Percentiles rank a stretch among this genome's conserved stretches.
These are phyloP conservation scores for Forsythia viridissima DNA, from an alignment of 257 asterid species.

Conservation along the genomic window DNA sequence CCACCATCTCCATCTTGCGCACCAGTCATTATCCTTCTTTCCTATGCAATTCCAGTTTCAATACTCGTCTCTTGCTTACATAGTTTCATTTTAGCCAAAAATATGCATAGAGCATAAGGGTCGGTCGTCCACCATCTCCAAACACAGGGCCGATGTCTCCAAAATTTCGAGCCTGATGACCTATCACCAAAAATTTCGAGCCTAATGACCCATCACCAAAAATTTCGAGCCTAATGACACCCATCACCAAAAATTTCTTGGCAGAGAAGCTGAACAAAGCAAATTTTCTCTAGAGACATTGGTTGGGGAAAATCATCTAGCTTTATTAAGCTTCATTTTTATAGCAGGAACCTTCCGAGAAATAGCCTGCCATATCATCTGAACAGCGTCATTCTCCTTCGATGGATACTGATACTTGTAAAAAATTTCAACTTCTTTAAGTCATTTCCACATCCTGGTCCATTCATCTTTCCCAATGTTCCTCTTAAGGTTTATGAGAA, in stretches of 20 bases:
- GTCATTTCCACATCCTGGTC: slow-evolving; percentile 53
- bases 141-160: no score
- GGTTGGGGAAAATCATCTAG: slow-evolving; percentile 27
- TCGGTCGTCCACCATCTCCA: no score
- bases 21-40: no score
- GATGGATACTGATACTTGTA: slow-evolving; percentile 55
- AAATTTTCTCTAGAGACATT: not conserved
- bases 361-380: slow-evolving; percentile 16
- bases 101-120: no score
- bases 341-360: slow-evolving; percentile 2
- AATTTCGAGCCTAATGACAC: no score
- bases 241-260: slow-evolving; percentile 32
- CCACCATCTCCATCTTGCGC: no score
- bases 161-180: no score
- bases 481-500: slow-evolving; percentile 43
- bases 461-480: slow-evolving; percentile 45
- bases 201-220: no score
- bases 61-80: no score
- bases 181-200: no score
- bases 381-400: slow-evolving; percentile 44
- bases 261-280: slow-evolving; percentile 23
- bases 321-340: slow-evolving; percentile 31
- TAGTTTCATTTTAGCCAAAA: no score
- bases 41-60: no score
- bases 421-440: slow-evolving; percentile 43